Conservation (phyloP, 192 early-diverging fungal genomes). For the Chytriomyces hyalinus region DNA sequence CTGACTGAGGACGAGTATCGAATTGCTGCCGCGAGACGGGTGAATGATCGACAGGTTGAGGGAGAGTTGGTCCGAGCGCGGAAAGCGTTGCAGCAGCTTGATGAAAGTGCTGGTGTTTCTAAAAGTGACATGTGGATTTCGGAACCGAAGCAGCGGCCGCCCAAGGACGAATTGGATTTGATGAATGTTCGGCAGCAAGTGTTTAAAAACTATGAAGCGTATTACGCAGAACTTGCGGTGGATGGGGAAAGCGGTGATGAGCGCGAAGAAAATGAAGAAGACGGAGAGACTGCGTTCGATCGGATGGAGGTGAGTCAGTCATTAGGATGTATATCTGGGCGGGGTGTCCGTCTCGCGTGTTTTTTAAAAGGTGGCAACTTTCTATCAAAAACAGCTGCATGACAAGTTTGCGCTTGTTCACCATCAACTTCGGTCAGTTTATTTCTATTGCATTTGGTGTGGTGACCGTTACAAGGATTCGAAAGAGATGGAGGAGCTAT, state of each 20-base stretch:
- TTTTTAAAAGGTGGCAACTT: neutral
- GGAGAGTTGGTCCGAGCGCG: conserved; percentile 25
- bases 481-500: conserved; percentile 61
- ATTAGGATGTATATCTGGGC: conserved; percentile 16
- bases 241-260: conserved; percentile 33
- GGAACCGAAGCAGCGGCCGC: conserved; percentile 15
- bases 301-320: conserved; percentile 32
- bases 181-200: conserved; percentile 9
- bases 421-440: conserved; percentile 55
- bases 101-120: conserved; percentile 6
- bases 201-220: conserved; percentile 24
- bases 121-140: conserved; percentile 20
- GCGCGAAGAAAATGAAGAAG: conserved; percentile 32
- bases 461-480: conserved; percentile 54
- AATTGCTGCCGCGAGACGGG: neutral
- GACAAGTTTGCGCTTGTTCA: conserved; percentile 58
- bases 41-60: neutral
- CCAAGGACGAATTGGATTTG: conserved; percentile 23
- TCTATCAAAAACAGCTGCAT: conserved; percentile 38
- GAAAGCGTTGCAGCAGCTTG: conserved; percentile 15
- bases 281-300: conserved; percentile 39
- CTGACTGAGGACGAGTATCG: conserved; percentile 18
- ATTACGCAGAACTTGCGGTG: conserved; percentile 40
- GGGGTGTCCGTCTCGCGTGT: conserved; percentile 5
- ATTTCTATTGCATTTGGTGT: conserved; percentile 76